phyloP scores from a whole-genome alignment of 2,329 filamentous ascomycete species.

The Venturia effusa region DNA sequence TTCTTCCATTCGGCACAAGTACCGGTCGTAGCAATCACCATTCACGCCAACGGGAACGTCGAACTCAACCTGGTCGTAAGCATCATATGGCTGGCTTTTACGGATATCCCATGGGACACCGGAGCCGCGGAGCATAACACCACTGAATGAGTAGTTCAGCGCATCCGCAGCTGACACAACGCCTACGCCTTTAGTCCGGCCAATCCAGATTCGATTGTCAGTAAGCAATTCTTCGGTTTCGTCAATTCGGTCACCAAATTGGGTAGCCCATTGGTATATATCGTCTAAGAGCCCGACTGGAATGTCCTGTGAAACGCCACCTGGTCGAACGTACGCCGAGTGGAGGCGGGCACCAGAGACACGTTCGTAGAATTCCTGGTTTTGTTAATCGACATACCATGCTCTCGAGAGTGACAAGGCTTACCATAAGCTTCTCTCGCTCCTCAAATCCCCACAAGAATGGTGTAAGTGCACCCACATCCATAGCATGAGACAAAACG shows the following conservation, averaged over 20 bases:
- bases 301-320: constrained; percentile 92
- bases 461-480: constrained; percentile 93
- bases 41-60: constrained; percentile 94
- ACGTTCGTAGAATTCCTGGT: constrained; percentile 97
- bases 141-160: constrained; percentile 93
- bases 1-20: constrained; percentile 98
- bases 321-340: constrained; percentile 91
- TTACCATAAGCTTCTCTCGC: constrained; percentile 98
- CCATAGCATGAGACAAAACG: constrained; percentile 94
- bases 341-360: constrained; percentile 96
- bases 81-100: constrained; percentile 94
- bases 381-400: constrained; percentile 7
- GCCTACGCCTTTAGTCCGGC: constrained; percentile 81
- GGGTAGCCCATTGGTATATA: constrained; percentile 99
- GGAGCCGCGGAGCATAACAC: constrained; percentile 95
- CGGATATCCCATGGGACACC: constrained; percentile 94
- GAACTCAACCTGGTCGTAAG: constrained; percentile 96
- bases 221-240: constrained; percentile 98
- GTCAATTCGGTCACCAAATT: constrained; percentile 96
- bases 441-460: constrained; percentile 99
- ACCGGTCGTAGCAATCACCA: constrained; percentile 98
- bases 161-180: constrained; percentile 86
- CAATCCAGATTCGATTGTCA: constrained; percentile 98
- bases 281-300: constrained; percentile 91
- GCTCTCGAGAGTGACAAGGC: constrained; percentile 18